A percentile compares a stretch with the other conserved stretches of the same genome.
These are phyloP conservation scores for Debaryomyces tyrocola DNA, from an alignment of 805 yeast genomes.

Conservation along the genomic window DNA sequence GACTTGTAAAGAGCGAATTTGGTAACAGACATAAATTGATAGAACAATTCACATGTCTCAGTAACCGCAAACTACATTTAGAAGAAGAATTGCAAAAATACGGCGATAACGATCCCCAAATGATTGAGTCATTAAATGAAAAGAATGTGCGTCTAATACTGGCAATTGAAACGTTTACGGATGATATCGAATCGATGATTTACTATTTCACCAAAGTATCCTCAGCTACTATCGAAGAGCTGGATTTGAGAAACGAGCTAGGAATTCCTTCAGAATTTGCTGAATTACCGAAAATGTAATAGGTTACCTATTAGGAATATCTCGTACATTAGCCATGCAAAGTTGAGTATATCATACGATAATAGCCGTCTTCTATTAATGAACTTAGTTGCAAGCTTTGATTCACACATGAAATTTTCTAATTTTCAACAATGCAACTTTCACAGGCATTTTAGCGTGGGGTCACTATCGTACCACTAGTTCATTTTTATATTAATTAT, in stretches of 20 bases:
- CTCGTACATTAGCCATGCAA: too few species aligned
- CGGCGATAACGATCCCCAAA: conserved; percentile 6
- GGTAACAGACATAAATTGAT: conserved; percentile 9
- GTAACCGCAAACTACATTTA: conserved; percentile 1
- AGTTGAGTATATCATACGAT: too few species aligned
- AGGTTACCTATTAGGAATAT: too few species aligned
- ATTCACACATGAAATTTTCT: too few species aligned
- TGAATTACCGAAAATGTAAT: conserved; percentile 8
- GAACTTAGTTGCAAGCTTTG: too few species aligned
- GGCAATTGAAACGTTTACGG: conserved; percentile 21
- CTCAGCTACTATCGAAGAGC: conserved; percentile 22
- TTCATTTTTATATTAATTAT: too few species aligned
- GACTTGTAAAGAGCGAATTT: conserved; percentile 1
- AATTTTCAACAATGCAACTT: too few species aligned
- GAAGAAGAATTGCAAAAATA: background rate
- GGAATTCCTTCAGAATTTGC: conserved; percentile 45
- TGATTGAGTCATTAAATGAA: conserved; percentile 4
- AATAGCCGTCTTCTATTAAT: too few species aligned
- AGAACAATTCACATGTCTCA: conserved; percentile 4
- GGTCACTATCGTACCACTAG: too few species aligned
- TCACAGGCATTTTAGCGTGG: too few species aligned
- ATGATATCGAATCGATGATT: conserved; percentile 43
- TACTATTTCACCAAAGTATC: conserved; percentile 30
- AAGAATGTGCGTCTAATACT: conserved; percentile 9
- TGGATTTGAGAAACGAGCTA: conserved; percentile 35